phyloP scores from a whole-genome alignment of 2,329 filamentous ascomycete species.

The Fusarium guadeloupense region DNA sequence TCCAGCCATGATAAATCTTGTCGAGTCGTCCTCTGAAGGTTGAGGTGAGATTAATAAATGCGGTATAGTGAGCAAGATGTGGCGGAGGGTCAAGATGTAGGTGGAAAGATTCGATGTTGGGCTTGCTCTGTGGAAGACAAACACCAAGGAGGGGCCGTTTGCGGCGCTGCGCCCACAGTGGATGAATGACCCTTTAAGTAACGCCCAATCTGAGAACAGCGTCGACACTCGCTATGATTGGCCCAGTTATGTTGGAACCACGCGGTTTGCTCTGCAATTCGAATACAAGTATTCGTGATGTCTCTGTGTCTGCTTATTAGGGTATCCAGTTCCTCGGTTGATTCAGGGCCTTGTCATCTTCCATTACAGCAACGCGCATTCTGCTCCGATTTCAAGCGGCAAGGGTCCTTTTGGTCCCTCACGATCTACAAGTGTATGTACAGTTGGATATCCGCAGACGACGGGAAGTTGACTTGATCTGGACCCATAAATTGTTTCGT shows the following conservation, averaged over 20 bases:
- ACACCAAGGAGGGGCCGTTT: constrained; percentile 33
- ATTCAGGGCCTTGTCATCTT: not conserved
- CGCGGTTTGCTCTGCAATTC: not conserved
- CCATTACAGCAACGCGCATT: not conserved
- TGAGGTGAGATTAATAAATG: not conserved
- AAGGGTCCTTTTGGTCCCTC: not conserved
- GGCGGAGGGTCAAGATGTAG: constrained; percentile 19
- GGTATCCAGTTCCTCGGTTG: not conserved
- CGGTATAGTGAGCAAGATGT: not conserved
- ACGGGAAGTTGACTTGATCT: constrained; percentile 7
- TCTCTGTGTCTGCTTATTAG: not conserved
- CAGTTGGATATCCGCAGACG: not conserved
- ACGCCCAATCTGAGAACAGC: constrained; percentile 14
- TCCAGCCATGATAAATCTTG: constrained; percentile 49
- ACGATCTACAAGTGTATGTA: constrained; percentile 14
- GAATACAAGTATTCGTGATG: not conserved
- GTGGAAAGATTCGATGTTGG: constrained; percentile 23
- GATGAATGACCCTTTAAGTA: constrained; percentile 2
- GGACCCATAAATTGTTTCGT: constrained; percentile 35
- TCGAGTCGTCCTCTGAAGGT: not conserved
- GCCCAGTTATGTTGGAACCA: not conserved
- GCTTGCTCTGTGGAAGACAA: constrained; percentile 8
- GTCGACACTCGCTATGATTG: constrained; percentile 17
- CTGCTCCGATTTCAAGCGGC: not conserved
- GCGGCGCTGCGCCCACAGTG: constrained; percentile 28